Evolutionary conservation across 371 early-diverging fungal genomes (phyloP).

Genomic region (Syncephalis plumigaleata): DNA sequence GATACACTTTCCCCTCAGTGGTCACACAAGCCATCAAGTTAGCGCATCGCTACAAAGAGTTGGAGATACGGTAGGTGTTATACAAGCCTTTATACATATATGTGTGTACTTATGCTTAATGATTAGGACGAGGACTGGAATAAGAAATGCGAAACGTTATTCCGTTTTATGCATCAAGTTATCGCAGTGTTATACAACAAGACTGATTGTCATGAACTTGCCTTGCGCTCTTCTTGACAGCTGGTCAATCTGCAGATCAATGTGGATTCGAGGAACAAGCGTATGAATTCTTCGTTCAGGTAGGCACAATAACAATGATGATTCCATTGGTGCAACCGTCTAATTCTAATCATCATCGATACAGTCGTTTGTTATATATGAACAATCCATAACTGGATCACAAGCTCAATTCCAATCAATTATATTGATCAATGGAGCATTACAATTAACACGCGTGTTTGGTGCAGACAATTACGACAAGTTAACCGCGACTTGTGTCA

Average conservation of each 20-base stretch:
- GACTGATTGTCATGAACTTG: constrained; percentile 48
- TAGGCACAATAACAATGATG: constrained; percentile 7
- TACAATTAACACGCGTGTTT: constrained; percentile 58
- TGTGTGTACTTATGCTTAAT: neutral
- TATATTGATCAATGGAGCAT: constrained; percentile 56
- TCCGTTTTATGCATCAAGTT: constrained; percentile 59
- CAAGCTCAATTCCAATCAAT: constrained; percentile 72
- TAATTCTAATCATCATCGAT: constrained; percentile 25
- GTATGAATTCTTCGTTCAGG: constrained; percentile 84
- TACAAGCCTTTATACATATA: neutral
- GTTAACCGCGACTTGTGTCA: constrained; percentile 66
- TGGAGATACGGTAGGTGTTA: constrained; percentile 16
- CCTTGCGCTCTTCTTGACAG: constrained; percentile 60
- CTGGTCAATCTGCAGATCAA: constrained; percentile 67
- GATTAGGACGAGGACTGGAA: constrained; percentile 36
- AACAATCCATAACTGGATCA: constrained; percentile 75
- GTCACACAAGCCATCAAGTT: constrained; percentile 53
- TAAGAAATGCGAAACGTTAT: constrained; percentile 39
- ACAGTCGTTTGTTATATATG: constrained; percentile 80
- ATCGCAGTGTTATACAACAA: constrained; percentile 44
- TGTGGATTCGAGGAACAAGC: constrained; percentile 67
- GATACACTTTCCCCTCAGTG: constrained; percentile 75
- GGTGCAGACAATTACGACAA: constrained; percentile 74
- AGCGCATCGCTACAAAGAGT: constrained; percentile 25
- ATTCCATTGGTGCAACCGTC: neutral